Percentiles rank a stretch among this genome's conserved stretches.
These are phyloP conservation scores for Diaporthe sp. DNA, from an alignment of 2,329 filamentous ascomycete genomes.

Conservation along the genomic window DNA sequence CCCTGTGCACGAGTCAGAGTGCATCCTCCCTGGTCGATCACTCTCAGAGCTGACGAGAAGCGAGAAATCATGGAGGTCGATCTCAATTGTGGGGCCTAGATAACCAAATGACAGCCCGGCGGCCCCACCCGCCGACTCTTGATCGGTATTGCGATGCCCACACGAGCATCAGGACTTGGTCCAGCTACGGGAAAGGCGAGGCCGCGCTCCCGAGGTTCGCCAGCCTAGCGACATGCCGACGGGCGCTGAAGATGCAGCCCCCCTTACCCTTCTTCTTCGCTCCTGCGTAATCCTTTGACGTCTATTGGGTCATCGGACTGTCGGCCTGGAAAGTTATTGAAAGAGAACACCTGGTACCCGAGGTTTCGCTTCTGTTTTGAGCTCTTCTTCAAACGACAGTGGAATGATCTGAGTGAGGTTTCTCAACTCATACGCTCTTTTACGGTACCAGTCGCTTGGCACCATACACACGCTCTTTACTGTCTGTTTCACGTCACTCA, in stretches of 20 bases:
- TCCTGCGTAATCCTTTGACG: slow-evolving; percentile 13
- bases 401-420: neutral
- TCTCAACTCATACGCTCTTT: slow-evolving; percentile 22
- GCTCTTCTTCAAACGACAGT: slow-evolving; percentile 1
- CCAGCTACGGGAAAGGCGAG: neutral
- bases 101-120: slow-evolving; percentile 7
- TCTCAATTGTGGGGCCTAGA: neutral
- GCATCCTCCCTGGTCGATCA: neutral
- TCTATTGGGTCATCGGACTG: slow-evolving; percentile 5
- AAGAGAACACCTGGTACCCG: neutral
- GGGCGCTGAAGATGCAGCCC: neutral
- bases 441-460: slow-evolving; percentile 9
- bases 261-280: neutral
- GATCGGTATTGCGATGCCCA: slow-evolving; percentile 22
- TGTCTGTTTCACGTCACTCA: slow-evolving; percentile 1
- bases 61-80: slow-evolving; percentile 14
- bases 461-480: slow-evolving; percentile 14
- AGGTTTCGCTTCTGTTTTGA: neutral
- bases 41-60: neutral
- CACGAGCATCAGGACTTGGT: neutral
- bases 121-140: neutral
- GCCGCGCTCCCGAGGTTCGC: neutral
- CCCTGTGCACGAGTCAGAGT: slow-evolving; percentile 4
- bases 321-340: neutral
- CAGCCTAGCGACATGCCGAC: neutral